Conservation (phyloP, 148 eudicot genomes). For the Rhododendron simsii region DNA sequence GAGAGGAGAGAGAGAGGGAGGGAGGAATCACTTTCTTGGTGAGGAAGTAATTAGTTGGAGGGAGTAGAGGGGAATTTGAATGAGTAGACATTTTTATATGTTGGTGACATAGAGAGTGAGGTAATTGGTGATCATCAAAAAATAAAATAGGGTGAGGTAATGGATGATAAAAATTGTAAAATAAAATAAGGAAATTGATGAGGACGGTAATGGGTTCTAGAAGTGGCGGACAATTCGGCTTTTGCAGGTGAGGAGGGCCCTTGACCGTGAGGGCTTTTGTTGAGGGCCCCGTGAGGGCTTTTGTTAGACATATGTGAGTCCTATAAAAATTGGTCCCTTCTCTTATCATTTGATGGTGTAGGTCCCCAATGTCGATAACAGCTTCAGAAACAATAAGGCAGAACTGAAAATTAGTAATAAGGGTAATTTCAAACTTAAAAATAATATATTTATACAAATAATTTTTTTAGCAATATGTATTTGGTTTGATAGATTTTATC, state of each 20-base stretch:
- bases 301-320: no score
- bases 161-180: not conserved
- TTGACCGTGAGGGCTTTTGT: no score
- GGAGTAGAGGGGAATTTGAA: not conserved
- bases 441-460: no score
- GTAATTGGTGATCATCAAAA: not conserved
- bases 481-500: no score
- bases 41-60: not conserved
- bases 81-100: not conserved
- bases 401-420: no score
- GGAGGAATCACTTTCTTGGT: not conserved
- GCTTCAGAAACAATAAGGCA: no score
- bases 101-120: not conserved
- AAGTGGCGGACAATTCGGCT: not conserved
- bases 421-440: no score
- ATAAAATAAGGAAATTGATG: not conserved
- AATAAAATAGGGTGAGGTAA: not conserved
- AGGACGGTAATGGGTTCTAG: not conserved
- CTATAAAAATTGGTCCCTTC: not conserved
- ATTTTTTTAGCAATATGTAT: no score
- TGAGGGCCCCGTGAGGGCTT: no score
- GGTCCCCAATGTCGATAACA: not conserved
- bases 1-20: not conserved
- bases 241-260: not conserved
- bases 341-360: not conserved